phyloP scores from a whole-genome alignment of 2,329 filamentous ascomycete genomes.

The Claviceps quebecensis region DNA sequence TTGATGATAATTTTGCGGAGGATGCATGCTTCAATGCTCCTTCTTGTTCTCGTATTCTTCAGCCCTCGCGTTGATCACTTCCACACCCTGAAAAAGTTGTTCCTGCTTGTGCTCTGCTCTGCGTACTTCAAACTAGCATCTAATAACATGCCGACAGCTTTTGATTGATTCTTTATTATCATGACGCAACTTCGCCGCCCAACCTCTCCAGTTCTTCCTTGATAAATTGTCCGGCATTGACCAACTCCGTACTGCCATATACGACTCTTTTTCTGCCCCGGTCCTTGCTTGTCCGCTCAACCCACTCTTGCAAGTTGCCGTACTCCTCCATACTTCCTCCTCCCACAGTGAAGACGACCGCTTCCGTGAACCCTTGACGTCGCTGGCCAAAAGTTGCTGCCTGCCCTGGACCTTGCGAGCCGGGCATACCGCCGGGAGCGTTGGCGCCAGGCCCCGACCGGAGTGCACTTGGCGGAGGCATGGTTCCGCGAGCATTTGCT shows the following conservation, averaged over 20 bases:
- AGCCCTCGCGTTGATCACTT: neutral
- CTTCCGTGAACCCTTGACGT: constrained; percentile 77
- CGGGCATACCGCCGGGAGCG: constrained; percentile 36
- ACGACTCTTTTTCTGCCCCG: constrained; percentile 67
- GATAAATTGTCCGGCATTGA: constrained; percentile 56
- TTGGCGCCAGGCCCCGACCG: constrained; percentile 27
- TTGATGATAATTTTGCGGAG: neutral
- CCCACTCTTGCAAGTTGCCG: constrained; percentile 94
- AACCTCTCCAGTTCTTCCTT: constrained; percentile 48
- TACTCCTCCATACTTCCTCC: constrained; percentile 99
- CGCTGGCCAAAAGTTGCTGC: constrained; percentile 81
- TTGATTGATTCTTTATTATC: constrained; percentile 4
- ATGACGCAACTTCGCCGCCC: constrained; percentile 39
- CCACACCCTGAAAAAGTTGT: neutral
- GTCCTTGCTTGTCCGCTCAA: constrained; percentile 56
- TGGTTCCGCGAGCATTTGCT: constrained; percentile 80
- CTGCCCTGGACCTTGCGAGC: constrained; percentile 44
- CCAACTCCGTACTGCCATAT: constrained; percentile 82
- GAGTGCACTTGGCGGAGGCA: constrained; percentile 62
- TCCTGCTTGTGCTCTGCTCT: neutral
- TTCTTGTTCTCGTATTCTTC: neutral
- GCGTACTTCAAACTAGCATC: neutral
- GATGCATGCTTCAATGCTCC: neutral
- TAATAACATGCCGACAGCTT: neutral
- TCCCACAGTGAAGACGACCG: constrained; percentile 87